Base-by-base conservation (phyloP, 2,329 filamentous ascomycete genomes). In the Fusarium sp. region DNA sequence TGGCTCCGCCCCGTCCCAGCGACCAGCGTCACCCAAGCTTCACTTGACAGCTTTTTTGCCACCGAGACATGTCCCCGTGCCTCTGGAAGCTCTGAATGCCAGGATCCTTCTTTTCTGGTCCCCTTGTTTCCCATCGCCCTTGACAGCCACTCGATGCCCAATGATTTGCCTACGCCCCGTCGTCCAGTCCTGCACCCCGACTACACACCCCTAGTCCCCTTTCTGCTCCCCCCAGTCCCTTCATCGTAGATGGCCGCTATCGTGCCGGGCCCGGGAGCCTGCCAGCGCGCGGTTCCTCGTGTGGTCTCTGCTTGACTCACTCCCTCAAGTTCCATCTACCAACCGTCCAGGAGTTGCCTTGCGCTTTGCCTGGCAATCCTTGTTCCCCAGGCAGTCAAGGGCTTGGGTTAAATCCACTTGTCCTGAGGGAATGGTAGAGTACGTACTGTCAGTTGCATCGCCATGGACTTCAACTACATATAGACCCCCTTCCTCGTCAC, bases 121-220 rank as follows among this genome's bases (percentile, higher is more conserved):
- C 71, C 72, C 72, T 74, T 72, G 71, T 63, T 63, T 56, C 54
- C 18, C 54, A 31, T 61, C 29, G 38, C 45, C 50, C 42, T 73
- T 37, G 57, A 67, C 45, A 47, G 59, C 63, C 74, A 64, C 64
- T 73, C 75, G 76, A 62, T 77, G 65, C 76, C 76, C 76, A 77
- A 77, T 77, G 72, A 62, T 77, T 76, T 67, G 66, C 40, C 64
- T 67, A 74, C 62, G 75, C 75, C 74, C 66, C 64, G 62, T 67
- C 50, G 37, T 68, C 35, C 60, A 64, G 69, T 71, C 35, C 60
- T 69, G 69, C 65, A 74, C 71, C 72, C 72, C 69, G 45, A 58
- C 69, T 67, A 42, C 69, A 69, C 69, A 54, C 72, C 69, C 72
- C 74, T 50, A 29, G 50, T 52, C 38, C 47, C 18, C 60, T 56